Conservation (phyloP, 306 rosid species). For the Carpinus viminea region DNA sequence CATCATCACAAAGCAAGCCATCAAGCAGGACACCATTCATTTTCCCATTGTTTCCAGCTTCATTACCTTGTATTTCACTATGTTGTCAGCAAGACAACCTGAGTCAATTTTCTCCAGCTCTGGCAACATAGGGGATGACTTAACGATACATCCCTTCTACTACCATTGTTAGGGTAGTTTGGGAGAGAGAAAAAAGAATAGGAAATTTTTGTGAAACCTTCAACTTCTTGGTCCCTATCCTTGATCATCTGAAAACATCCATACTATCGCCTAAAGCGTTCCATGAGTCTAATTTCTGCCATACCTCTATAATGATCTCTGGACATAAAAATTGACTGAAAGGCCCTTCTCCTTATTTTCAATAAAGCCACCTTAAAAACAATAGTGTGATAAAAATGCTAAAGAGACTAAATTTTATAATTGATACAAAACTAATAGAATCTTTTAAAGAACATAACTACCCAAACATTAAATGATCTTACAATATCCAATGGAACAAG, state of each 20-base stretch:
- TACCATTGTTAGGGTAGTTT: not conserved
- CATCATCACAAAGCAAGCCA: not conserved
- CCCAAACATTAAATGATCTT: not conserved
- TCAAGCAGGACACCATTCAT: not conserved
- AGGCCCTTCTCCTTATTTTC: not conserved
- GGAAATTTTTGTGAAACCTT: not conserved
- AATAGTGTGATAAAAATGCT: not conserved
- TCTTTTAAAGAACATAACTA: not conserved
- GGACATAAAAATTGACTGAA: not conserved
- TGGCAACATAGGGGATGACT: not conserved
- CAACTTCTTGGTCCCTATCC: not conserved
- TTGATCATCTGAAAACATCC: not conserved
- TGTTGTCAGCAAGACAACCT: not conserved
- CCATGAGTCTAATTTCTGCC: not conserved
- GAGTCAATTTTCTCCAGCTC: not conserved
- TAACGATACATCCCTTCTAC: not conserved
- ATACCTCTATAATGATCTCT: not conserved
- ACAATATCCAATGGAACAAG: not conserved
- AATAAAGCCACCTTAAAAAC: constrained; percentile 1
- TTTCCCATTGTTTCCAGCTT: not conserved
- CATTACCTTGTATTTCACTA: not conserved
- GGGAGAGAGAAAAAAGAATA: not conserved
- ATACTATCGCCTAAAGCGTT: not conserved
- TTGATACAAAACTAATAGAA: not conserved
- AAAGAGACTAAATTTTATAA: not conserved